Percentiles rank a stretch among this genome's conserved stretches.
phyloP scores from a whole-genome alignment of 2,329 filamentous ascomycete species.

The Clonostachys chloroleuca region DNA sequence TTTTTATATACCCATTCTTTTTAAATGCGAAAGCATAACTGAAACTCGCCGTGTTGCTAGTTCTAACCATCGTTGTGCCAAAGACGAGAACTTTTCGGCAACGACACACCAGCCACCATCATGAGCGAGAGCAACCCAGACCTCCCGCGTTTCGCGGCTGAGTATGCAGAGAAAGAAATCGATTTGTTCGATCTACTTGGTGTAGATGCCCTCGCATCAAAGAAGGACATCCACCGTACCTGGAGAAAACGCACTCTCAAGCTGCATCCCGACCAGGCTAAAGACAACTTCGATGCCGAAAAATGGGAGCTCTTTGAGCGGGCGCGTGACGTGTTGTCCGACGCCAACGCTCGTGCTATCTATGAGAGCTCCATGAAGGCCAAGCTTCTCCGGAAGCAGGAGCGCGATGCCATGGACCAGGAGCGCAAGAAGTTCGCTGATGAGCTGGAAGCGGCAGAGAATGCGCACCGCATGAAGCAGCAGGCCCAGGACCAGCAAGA shows the following conservation, averaged over 20 bases:
- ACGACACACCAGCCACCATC: background rate
- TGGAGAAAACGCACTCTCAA: conserved; percentile 85
- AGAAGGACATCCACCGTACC: conserved; percentile 74
- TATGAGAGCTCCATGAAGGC: conserved; percentile 78
- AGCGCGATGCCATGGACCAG: conserved; percentile 70
- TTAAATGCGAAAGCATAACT: too few relatives aligned
- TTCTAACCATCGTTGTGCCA: background rate
- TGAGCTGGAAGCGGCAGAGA: conserved; percentile 77
- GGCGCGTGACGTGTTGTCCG: conserved; percentile 79
- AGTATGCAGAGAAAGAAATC: conserved; percentile 55
- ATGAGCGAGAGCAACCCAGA: conserved; percentile 35
- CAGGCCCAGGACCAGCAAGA: conserved; percentile 34
- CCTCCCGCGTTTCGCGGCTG: conserved; percentile 47
- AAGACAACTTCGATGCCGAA: conserved; percentile 67
- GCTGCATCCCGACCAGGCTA: conserved; percentile 90
- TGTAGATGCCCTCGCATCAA: conserved; percentile 58
- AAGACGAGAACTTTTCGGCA: background rate
- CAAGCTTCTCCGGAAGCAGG: conserved; percentile 61
- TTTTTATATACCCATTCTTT: too few relatives aligned
- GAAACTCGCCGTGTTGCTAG: too few relatives aligned
- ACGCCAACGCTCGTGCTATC: conserved; percentile 63
- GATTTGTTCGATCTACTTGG: conserved; percentile 79
- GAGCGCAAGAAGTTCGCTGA: conserved; percentile 75
- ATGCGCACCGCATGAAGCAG: conserved; percentile 56
- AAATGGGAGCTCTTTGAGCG: conserved; percentile 84